Evolutionary conservation across 2,329 filamentous ascomycete species (phyloP).

Genomic region (Lasiodiplodia citricola): DNA sequence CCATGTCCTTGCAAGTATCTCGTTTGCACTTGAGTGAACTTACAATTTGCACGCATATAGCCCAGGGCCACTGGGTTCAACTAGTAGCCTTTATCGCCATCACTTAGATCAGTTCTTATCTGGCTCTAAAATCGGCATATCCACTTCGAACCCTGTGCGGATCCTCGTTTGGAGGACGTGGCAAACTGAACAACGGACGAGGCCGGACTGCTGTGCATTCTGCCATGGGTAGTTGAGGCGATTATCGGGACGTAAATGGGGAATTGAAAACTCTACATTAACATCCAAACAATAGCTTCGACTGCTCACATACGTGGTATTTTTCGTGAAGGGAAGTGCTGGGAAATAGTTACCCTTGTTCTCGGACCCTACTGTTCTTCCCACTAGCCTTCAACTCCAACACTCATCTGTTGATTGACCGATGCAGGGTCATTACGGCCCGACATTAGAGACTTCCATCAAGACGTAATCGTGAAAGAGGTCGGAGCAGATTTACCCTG

Average conservation of each 20-base stretch:
- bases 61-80: neutral
- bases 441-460: too few species aligned
- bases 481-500: too few species aligned
- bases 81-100: neutral
- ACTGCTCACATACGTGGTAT: too few species aligned
- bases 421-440: too few species aligned
- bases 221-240: neutral
- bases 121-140: neutral
- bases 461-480: too few species aligned
- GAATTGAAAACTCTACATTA: neutral
- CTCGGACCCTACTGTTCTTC: too few species aligned
- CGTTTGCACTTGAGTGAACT: neutral
- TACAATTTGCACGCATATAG: neutral
- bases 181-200: neutral
- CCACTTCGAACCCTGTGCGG: neutral
- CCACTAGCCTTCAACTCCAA: too few species aligned
- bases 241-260: neutral
- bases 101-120: too few species aligned
- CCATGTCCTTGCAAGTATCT: neutral
- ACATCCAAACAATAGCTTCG: too few species aligned
- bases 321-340: too few species aligned
- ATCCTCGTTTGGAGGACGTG: neutral
- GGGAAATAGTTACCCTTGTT: too few species aligned
- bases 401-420: too few species aligned
- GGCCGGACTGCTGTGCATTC: neutral